Conservation (phyloP, 2,329 filamentous ascomycete genomes). For the Thielaviopsis punctulata region DNA sequence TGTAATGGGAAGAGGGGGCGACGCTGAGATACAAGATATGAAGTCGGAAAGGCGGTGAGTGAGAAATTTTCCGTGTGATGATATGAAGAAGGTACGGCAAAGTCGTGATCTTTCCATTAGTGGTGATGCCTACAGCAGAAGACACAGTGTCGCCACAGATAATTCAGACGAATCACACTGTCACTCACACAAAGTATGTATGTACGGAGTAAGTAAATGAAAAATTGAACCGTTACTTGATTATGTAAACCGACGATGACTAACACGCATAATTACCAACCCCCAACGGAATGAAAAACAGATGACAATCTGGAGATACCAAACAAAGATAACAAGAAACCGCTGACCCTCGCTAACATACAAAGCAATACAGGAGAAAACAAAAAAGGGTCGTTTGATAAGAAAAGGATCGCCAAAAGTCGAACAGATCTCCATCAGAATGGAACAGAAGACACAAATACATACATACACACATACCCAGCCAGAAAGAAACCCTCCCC, state of each 20-base stretch:
- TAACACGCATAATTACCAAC: neutral
- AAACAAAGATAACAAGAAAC: neutral
- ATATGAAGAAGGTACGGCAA: neutral
- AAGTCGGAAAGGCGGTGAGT: neutral
- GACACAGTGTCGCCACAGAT: neutral
- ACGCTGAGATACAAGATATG: neutral
- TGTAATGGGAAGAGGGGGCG: neutral
- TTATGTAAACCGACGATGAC: neutral
- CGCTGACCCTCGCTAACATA: neutral
- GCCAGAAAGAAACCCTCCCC: neutral
- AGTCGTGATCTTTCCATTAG: neutral
- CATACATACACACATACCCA: neutral
- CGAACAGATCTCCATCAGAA: neutral
- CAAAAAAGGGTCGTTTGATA: conserved; percentile 1
- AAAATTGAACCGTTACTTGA: neutral
- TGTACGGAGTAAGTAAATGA: neutral
- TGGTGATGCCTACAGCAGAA: neutral
- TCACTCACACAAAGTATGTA: neutral
- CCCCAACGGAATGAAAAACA: neutral
- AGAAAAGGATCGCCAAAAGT: neutral
- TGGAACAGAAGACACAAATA: neutral
- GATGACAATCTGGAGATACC: conserved; percentile 6
- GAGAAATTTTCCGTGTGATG: neutral
- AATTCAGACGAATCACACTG: neutral
- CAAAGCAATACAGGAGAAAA: conserved; percentile 6